phyloP scores from a whole-genome alignment of 306 rosid species.

The Casuarina cunninghamiana region DNA sequence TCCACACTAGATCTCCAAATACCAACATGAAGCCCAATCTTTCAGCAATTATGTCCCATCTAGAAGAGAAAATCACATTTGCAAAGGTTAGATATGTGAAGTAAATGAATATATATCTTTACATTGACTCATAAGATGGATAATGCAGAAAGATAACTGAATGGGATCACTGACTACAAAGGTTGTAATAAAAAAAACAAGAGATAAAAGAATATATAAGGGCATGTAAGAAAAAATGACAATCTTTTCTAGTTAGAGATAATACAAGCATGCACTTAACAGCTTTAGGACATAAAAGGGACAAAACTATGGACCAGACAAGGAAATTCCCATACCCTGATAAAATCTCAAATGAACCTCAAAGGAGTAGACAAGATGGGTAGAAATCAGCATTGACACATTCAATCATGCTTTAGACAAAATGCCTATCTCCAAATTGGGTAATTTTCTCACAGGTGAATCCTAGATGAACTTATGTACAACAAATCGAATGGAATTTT shows the following conservation, averaged over 20 bases:
- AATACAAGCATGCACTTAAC: not conserved
- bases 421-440: not conserved
- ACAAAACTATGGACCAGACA: not conserved
- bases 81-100: not conserved
- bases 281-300: not conserved
- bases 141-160: no score
- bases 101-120: not conserved
- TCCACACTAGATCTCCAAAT: constrained; percentile 98
- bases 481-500: not conserved
- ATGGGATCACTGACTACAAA: not conserved
- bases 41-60: constrained; percentile 99
- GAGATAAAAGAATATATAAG: not conserved
- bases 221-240: not conserved
- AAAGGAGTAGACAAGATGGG: not conserved
- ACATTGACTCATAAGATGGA: not conserved
- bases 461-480: not conserved
- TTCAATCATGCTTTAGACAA: not conserved
- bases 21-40: constrained; percentile 96
- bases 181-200: not conserved
- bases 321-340: not conserved
- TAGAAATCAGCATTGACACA: not conserved
- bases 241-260: not conserved
- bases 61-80: constrained; percentile 28
- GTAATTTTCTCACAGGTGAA: not conserved
- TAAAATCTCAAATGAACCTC: not conserved